Evolutionary conservation across 352 stramenopile species (phyloP).

Genomic region (Globisporangium barbulae): DNA sequence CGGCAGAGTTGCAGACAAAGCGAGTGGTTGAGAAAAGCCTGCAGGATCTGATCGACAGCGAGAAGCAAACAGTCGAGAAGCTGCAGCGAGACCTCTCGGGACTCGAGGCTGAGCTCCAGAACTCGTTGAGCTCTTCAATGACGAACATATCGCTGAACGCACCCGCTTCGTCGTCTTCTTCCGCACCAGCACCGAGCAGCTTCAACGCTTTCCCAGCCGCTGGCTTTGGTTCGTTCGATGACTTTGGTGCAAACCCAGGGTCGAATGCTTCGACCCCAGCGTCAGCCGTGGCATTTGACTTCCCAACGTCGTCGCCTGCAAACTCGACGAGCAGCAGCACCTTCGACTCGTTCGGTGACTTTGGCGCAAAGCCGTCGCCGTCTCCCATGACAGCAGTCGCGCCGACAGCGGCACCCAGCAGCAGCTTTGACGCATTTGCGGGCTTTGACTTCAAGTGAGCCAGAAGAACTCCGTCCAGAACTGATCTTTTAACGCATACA

Average conservation of each 20-base stretch:
- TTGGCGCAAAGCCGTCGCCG: conserved; percentile 8
- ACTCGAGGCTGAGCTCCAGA: conserved; percentile 51
- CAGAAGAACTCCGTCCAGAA: not conserved
- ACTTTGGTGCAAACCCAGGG: conserved; percentile 1
- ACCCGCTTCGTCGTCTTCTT: conserved; percentile 3
- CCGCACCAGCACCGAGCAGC: not conserved
- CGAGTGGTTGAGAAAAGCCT: conserved; percentile 47
- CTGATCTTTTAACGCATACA: not conserved
- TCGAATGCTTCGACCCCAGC: conserved; percentile 4
- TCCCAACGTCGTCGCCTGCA: not conserved
- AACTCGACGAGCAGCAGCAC: conserved; percentile 21
- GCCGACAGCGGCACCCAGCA: not conserved
- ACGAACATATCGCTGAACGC: conserved; percentile 13
- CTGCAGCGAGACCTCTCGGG: conserved; percentile 48
- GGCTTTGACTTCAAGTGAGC: conserved; percentile 23
- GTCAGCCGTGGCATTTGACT: not conserved
- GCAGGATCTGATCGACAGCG: conserved; percentile 47
- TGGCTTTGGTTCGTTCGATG: conserved; percentile 12
- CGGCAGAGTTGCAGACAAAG: conserved; percentile 31
- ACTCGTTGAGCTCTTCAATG: conserved; percentile 29
- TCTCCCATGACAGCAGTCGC: not conserved
- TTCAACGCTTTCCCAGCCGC: not conserved
- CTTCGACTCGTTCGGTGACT: conserved; percentile 24
- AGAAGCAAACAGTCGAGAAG: conserved; percentile 50
- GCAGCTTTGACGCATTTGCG: conserved; percentile 18